These are phyloP conservation scores for Rhododendron henanense DNA, from an alignment of 148 eudicot genomes.

Conservation along the genomic window DNA sequence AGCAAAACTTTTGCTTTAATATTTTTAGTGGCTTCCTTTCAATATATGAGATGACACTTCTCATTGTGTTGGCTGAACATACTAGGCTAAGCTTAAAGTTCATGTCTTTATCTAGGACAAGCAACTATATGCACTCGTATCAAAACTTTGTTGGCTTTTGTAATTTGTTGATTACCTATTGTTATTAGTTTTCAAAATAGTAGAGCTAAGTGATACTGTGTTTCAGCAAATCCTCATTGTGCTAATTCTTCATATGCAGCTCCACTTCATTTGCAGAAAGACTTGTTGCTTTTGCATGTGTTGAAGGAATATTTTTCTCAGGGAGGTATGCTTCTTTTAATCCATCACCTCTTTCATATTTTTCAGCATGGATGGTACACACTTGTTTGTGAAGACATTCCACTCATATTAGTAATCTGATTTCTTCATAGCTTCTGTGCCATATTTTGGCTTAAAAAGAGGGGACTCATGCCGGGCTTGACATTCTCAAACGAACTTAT, in stretches of 20 bases:
- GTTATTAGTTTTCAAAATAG: not conserved
- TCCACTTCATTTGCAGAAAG: constrained; percentile 74
- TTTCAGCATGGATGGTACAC: not conserved
- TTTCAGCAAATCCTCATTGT: constrained; percentile 2
- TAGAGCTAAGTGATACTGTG: not conserved
- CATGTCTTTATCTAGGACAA: not conserved
- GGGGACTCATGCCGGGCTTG: constrained; percentile 89
- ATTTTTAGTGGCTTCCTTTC: not conserved
- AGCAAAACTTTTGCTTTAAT: not conserved
- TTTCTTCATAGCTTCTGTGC: constrained; percentile 65
- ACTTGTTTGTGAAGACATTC: not conserved
- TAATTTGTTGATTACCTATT: not conserved
- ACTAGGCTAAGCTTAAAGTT: not conserved
- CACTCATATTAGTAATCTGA: not conserved
- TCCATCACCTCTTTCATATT: not conserved
- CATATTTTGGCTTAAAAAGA: constrained; percentile 84
- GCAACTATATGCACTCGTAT: not conserved
- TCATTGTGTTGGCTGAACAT: not conserved
- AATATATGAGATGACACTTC: not conserved
- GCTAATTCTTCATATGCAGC: constrained; percentile 34
- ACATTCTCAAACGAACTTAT: constrained; percentile 88
- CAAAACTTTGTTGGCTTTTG: not conserved
- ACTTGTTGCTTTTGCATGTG: constrained; percentile 79
- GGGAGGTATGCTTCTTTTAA: constrained; percentile 49
- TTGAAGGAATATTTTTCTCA: constrained; percentile 86